These are phyloP conservation scores for Myriosclerotinia scirpicola DNA, from an alignment of 2,329 filamentous ascomycete species.

Conservation along the genomic window DNA sequence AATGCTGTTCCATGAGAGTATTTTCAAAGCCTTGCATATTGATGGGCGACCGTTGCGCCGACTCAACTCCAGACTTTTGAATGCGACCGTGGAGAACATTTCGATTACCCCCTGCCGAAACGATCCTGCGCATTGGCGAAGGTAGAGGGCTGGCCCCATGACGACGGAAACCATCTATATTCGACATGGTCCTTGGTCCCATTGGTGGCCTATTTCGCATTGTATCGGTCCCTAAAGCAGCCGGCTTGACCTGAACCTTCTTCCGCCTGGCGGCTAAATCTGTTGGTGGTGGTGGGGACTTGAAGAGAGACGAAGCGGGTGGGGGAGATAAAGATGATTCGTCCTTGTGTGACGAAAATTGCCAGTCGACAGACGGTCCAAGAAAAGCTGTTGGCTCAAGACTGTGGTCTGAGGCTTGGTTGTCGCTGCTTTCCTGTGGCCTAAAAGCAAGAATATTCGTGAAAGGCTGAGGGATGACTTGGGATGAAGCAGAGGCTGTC, in stretches of 20 bases:
- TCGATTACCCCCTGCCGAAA: conserved; percentile 36
- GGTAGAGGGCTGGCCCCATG: conserved; percentile 34
- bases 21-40: conserved; percentile 36
- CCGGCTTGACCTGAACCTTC: conserved; percentile 39
- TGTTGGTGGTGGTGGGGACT: conserved; percentile 37
- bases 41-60: conserved; percentile 39
- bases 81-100: conserved; percentile 37
- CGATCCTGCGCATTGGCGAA: conserved; percentile 41
- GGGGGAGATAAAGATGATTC: conserved; percentile 32
- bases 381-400: conserved; percentile 24
- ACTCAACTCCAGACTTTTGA: conserved; percentile 37
- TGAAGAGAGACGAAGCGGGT: conserved; percentile 35
- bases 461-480: conserved; percentile 27
- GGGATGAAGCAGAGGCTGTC: conserved; percentile 32
- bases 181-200: conserved; percentile 39
- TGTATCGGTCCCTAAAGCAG: conserved; percentile 36
- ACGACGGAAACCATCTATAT: conserved; percentile 38
- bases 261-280: conserved; percentile 39
- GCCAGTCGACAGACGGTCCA: conserved; percentile 27
- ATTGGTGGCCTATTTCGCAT: conserved; percentile 33
- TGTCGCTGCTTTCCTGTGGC: conserved; percentile 26
- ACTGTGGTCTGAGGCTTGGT: conserved; percentile 32
- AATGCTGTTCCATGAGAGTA: conserved; percentile 38
- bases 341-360: conserved; percentile 30
- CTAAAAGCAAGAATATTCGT: conserved; percentile 25